Evolutionary conservation across 1,284 basidiomycete species (phyloP).

Genomic region (Cryptococcus jaspeensis): DNA sequence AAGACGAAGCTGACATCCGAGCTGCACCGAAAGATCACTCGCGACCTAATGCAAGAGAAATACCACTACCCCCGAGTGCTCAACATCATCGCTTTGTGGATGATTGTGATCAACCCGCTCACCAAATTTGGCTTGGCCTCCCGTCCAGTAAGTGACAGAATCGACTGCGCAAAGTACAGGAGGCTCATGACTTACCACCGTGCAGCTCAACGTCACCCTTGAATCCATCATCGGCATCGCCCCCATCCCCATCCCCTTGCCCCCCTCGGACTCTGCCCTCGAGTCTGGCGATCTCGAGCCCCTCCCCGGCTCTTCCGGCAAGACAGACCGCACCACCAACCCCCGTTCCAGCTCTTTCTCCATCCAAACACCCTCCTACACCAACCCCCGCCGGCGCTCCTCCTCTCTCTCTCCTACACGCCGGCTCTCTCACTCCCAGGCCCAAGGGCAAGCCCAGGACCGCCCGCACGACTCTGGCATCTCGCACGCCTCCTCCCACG

Average conservation of each 20-base stretch:
- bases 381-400: not conserved
- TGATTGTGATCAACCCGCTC: slow-evolving; percentile 83
- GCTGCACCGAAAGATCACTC: slow-evolving; percentile 64
- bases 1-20: not conserved
- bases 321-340: not conserved
- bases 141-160: slow-evolving; percentile 72
- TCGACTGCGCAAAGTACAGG: not conserved
- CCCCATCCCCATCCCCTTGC: not conserved
- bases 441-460: not conserved
- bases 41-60: slow-evolving; percentile 71
- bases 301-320: not conserved
- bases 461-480: slow-evolving; percentile 44
- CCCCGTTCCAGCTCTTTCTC: not conserved
- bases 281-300: slow-evolving; percentile 2
- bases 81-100: slow-evolving; percentile 79
- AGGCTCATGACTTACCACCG: not conserved
- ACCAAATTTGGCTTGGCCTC: slow-evolving; percentile 85
- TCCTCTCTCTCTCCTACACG: not conserved
- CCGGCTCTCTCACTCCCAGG: not conserved
- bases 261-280: not conserved
- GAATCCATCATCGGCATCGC: slow-evolving; percentile 22
- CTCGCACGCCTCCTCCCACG: not conserved
- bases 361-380: no score
- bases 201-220: slow-evolving; percentile 67
- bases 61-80: slow-evolving; percentile 69